Percentiles rank a stretch among this genome's conserved stretches.
phyloP scores from a whole-genome alignment of 2,329 filamentous ascomycete genomes.

The Colletotrichum coccodes region DNA sequence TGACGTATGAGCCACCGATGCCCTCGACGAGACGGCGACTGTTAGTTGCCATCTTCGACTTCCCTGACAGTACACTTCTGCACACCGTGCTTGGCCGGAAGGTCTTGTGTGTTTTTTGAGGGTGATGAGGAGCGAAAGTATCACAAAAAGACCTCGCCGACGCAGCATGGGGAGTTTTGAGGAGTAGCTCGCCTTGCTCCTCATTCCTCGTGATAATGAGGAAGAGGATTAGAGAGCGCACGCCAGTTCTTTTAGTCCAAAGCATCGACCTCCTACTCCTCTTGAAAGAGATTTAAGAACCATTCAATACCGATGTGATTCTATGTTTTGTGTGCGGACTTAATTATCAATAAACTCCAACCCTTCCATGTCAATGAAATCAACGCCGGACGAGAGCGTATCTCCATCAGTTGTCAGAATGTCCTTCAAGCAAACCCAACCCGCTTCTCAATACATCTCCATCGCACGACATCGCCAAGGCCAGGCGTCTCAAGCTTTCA shows the following conservation, averaged over 20 bases:
- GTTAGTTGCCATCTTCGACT: neutral
- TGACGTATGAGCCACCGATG: neutral
- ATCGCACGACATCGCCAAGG: conserved; percentile 5
- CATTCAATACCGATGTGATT: too few relatives aligned
- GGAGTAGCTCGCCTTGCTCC: neutral
- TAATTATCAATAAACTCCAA: neutral
- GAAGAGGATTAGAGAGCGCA: neutral
- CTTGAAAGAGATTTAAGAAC: neutral
- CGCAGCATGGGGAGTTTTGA: neutral
- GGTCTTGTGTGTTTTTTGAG: too few relatives aligned
- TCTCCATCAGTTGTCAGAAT: neutral
- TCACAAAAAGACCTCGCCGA: conserved; percentile 1
- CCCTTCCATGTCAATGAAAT: neutral
- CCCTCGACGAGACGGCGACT: neutral
- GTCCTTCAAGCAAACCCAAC: conserved; percentile 1
- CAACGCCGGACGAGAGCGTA: neutral
- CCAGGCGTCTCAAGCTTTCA: neutral
- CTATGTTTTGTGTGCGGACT: too few relatives aligned
- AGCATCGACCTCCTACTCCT: neutral
- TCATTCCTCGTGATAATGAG: neutral
- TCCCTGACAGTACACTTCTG: neutral
- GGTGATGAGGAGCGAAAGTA: neutral
- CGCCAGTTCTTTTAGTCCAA: neutral
- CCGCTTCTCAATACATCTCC: neutral
- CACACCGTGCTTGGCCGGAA: neutral